Conservation (phyloP, 192 early-diverging fungal genomes). For the Chytriomyces sp. region DNA sequence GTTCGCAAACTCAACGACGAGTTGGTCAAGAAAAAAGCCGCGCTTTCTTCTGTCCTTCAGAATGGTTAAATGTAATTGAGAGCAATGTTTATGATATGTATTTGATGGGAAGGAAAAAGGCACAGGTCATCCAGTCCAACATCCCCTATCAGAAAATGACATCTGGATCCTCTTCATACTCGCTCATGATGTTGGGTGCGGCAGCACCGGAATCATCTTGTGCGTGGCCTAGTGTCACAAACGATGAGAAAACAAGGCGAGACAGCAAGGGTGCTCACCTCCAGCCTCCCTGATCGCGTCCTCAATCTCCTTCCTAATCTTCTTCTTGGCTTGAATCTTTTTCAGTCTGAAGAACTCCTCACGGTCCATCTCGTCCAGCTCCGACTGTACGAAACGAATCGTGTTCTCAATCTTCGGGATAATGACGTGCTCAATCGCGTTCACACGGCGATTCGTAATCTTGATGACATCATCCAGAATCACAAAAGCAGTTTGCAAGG, state of each 20-base stretch:
- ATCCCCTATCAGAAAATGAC: conserved; percentile 49
- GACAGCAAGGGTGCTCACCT: conserved; percentile 14
- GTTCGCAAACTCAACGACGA: conserved; percentile 61
- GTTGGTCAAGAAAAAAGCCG: conserved; percentile 56
- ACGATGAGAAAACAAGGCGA: conserved; percentile 1
- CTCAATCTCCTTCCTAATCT: conserved; percentile 70
- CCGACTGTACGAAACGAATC: conserved; percentile 92
- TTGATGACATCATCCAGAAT: conserved; percentile 99
- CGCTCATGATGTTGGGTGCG: conserved; percentile 47
- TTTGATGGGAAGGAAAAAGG: background rate
- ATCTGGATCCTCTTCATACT: conserved; percentile 61
- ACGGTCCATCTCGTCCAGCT: conserved; percentile 97
- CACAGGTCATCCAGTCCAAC: background rate
- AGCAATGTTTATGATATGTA: too few relatives aligned
- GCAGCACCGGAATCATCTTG: background rate
- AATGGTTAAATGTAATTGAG: too few relatives aligned
- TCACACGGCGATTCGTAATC: conserved; percentile 97
- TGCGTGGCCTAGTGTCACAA: background rate
- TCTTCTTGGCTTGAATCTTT: conserved; percentile 99
- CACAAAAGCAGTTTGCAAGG: conserved; percentile 97
- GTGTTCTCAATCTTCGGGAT: conserved; percentile 99
- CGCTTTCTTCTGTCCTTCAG: background rate
- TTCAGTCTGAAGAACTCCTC: conserved; percentile 99
- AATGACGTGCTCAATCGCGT: conserved; percentile 99
- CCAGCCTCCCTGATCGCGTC: conserved; percentile 54